Percentiles rank a stretch among this genome's conserved stretches.
phyloP scores from a whole-genome alignment of 2,329 filamentous ascomycete species.

The Cladorrhinum sp. region DNA sequence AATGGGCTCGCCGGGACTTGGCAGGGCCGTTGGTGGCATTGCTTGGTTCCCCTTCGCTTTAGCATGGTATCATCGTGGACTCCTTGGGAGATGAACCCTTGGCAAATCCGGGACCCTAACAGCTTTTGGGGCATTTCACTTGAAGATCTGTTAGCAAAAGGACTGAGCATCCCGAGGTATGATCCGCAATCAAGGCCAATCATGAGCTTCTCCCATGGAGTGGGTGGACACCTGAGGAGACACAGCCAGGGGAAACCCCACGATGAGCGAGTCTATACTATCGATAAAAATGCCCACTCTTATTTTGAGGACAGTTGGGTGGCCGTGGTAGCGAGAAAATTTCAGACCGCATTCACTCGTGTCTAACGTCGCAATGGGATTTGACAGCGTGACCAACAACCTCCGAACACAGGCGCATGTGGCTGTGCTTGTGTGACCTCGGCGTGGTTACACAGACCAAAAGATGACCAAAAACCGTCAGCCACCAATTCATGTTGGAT shows the following conservation, averaged over 20 bases:
- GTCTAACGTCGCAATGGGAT: too few species aligned
- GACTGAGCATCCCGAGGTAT: background rate
- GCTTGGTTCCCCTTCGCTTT: background rate
- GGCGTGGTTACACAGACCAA: too few species aligned
- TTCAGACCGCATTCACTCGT: too few species aligned
- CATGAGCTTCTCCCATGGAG: background rate
- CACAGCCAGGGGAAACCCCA: background rate
- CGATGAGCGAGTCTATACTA: background rate
- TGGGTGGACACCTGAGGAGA: background rate
- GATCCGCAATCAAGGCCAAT: background rate
- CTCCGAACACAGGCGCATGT: too few species aligned
- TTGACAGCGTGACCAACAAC: too few species aligned
- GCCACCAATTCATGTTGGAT: too few species aligned
- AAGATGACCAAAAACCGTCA: too few species aligned
- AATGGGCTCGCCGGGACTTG: background rate
- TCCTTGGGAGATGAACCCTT: background rate
- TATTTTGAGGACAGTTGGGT: background rate
- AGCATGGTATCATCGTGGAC: background rate
- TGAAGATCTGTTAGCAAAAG: background rate
- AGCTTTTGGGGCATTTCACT: background rate
- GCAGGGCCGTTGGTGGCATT: background rate
- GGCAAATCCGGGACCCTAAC: background rate
- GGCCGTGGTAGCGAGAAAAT: background rate
- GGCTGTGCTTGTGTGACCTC: too few species aligned
- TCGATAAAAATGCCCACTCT: background rate